Percentiles rank a stretch among this genome's conserved stretches.
Evolutionary conservation across 1,284 basidiomycete species (phyloP).

Genomic region (Kwoniella shivajii): DNA sequence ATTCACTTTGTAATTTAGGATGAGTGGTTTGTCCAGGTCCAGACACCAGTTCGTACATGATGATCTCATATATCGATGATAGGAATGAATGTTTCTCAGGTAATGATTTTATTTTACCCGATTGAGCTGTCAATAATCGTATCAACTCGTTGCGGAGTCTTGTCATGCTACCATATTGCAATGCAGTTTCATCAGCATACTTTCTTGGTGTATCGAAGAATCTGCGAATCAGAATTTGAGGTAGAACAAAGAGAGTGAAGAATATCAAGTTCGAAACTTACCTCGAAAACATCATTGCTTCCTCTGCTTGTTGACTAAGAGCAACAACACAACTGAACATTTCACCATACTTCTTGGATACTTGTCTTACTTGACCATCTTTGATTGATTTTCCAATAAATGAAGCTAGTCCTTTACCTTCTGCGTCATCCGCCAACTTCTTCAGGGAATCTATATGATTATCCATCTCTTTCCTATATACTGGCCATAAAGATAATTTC

Average conservation of each 20-base stretch:
- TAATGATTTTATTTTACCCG: conserved; percentile 63
- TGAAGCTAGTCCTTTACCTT: conserved; percentile 51
- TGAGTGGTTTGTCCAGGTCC: conserved; percentile 59
- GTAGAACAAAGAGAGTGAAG: too few relatives aligned
- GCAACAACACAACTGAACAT: conserved; percentile 78
- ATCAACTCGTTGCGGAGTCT: conserved; percentile 83
- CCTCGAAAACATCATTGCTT: conserved; percentile 94
- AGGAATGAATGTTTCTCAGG: conserved; percentile 68
- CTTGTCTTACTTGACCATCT: conserved; percentile 64
- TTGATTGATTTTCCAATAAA: conserved; percentile 60
- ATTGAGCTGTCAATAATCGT: conserved; percentile 73
- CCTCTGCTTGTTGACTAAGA: conserved; percentile 74
- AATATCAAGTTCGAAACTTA: too few relatives aligned
- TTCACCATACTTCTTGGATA: conserved; percentile 68
- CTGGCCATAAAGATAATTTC: conserved; percentile 83
- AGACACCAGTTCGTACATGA: conserved; percentile 73
- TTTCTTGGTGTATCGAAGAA: too few relatives aligned
- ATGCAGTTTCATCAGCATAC: background rate
- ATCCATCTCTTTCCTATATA: conserved; percentile 85
- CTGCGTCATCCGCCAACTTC: conserved; percentile 71
- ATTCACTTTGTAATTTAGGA: conserved; percentile 62
- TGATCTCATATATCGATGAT: conserved; percentile 70
- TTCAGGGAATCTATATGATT: conserved; percentile 77
- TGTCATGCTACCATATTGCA: conserved; percentile 63
- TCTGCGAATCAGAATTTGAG: too few relatives aligned